Percentiles rank a stretch among this genome's conserved stretches.
Conservation (phyloP, 768 basidiomycete genomes). For the Lentinula boryana region DNA sequence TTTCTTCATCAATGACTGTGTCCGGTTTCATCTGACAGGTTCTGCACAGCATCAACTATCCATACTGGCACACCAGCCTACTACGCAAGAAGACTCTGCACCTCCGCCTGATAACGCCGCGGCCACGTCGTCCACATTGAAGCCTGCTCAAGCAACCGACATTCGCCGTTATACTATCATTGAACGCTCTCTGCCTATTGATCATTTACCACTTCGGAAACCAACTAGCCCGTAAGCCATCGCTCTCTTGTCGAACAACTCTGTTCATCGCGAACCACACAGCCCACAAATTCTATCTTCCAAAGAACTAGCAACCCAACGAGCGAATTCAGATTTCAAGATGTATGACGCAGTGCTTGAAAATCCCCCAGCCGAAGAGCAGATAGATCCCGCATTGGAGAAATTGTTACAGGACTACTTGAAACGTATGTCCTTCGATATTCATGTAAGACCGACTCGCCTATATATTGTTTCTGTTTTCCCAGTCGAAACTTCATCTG, state of each 20-base stretch:
- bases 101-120: background rate
- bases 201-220: background rate
- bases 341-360: conserved; percentile 68
- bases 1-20: conserved; percentile 35
- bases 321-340: conserved; percentile 39
- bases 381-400: conserved; percentile 58
- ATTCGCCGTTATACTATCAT: background rate
- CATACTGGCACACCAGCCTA: conserved; percentile 35
- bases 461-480: conserved; percentile 14
- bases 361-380: conserved; percentile 18
- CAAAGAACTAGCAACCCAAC: conserved; percentile 36
- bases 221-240: conserved; percentile 37
- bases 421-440: conserved; percentile 35
- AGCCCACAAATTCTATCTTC: conserved; percentile 54
- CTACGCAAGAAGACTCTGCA: conserved; percentile 11
- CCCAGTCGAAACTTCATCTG: conserved; percentile 9
- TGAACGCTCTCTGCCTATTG: background rate
- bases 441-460: background rate
- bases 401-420: conserved; percentile 76
- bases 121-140: background rate
- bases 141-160: background rate
- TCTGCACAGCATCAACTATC: conserved; percentile 49
- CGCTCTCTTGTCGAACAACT: background rate
- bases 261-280: background rate
- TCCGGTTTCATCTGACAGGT: background rate